Percentiles rank a stretch among this genome's conserved stretches.
These are phyloP conservation scores for Ogataea chonburiensis DNA, from an alignment of 805 yeast species.

Conservation along the genomic window DNA sequence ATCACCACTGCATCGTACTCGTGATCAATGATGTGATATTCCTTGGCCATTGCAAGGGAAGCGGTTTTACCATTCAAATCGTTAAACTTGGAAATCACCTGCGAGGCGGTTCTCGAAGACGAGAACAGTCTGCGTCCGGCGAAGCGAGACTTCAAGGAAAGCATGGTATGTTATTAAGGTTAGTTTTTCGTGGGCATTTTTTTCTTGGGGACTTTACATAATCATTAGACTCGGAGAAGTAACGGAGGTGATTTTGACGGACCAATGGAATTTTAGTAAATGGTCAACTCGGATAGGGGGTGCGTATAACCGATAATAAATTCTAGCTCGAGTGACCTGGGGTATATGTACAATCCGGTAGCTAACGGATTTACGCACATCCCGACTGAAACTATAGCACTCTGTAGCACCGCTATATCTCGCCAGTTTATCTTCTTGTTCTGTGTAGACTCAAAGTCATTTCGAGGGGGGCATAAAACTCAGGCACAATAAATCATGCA, in stretches of 20 bases:
- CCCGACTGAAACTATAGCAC: too few species aligned
- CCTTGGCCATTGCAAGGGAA: conserved; percentile 53
- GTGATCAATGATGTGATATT: conserved; percentile 92
- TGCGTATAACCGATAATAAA: conserved; percentile 4
- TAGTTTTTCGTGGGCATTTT: conserved; percentile 28
- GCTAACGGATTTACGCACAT: too few species aligned
- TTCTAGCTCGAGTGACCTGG: background rate
- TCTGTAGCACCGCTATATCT: too few species aligned
- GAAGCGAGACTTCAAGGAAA: conserved; percentile 12
- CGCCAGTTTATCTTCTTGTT: too few species aligned
- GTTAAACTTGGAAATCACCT: conserved; percentile 39
- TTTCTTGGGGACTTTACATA: conserved; percentile 11
- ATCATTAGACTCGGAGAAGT: conserved; percentile 15
- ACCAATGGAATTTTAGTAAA: conserved; percentile 16
- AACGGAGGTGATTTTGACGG: conserved; percentile 13
- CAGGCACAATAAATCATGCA: too few species aligned
- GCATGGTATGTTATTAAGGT: conserved; percentile 16
- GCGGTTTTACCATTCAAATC: conserved; percentile 51
- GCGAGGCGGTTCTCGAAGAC: conserved; percentile 24
- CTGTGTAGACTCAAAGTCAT: too few species aligned
- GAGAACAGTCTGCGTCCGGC: conserved; percentile 32
- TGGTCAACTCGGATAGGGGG: conserved; percentile 14
- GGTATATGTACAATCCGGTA: too few species aligned
- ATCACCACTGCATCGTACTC: conserved; percentile 97
- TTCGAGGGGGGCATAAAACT: too few species aligned